Conservation (phyloP, 2,329 filamentous ascomycete species). For the Xylariaceae sp. region DNA sequence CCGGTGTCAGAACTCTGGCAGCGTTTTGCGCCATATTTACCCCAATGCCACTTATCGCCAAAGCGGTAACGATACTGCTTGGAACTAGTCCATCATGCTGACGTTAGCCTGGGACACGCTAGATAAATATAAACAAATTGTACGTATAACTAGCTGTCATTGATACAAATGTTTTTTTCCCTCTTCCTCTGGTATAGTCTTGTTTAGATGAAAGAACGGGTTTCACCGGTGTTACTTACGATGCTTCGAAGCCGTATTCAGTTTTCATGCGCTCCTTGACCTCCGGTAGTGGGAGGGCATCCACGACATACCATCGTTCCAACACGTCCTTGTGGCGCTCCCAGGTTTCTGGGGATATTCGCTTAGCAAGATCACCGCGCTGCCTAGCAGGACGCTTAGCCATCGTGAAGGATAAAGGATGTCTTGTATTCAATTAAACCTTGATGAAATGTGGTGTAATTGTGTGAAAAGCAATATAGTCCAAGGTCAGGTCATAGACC, state of each 20-base stretch:
- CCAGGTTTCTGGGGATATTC: conserved; percentile 7
- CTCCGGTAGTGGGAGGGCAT: conserved; percentile 2
- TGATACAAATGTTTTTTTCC: no score
- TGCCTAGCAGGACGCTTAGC: not conserved
- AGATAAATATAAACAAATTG: not conserved
- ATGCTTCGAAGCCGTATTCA: conserved; percentile 4
- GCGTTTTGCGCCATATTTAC: conserved; percentile 14
- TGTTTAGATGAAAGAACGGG: no score
- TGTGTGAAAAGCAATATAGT: not conserved
- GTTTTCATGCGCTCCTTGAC: conserved; percentile 18
- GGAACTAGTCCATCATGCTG: not conserved
- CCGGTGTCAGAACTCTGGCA: not conserved
- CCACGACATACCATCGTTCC: conserved; percentile 3
- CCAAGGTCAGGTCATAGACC: not conserved
- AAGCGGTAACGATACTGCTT: conserved; percentile 23
- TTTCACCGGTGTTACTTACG: conserved; percentile 12
- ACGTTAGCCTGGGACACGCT: not conserved
- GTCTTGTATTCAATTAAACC: not conserved
- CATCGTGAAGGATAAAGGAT: not conserved
- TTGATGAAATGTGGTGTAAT: not conserved
- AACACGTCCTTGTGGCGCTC: conserved; percentile 1
- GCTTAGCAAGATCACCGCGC: not conserved
- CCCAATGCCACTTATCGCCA: conserved; percentile 19
- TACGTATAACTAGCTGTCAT: not conserved
- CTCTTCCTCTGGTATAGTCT: no score